These are phyloP conservation scores for Citrus mangshanensis DNA, from an alignment of 345 rosid genomes.

Conservation along the genomic window DNA sequence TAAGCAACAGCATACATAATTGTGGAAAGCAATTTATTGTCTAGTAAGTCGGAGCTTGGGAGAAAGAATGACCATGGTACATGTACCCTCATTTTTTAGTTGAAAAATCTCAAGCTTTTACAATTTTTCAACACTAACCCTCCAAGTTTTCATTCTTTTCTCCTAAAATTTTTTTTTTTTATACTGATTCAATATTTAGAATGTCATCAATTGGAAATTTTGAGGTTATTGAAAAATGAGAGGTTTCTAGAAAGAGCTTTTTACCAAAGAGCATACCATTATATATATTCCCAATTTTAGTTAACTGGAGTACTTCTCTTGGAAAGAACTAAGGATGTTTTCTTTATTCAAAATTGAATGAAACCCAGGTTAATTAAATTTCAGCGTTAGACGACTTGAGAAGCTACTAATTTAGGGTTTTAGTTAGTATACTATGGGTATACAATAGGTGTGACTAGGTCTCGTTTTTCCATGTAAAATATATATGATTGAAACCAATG, in stretches of 20 bases:
- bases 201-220: too few species aligned
- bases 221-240: too few species aligned
- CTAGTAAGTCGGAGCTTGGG: too few species aligned
- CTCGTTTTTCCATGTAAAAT: not conserved
- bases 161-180: too few species aligned
- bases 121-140: too few species aligned
- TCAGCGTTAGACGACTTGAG: not conserved
- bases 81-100: too few species aligned
- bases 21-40: not conserved
- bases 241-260: too few species aligned
- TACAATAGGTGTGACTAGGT: not conserved
- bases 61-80: too few species aligned
- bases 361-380: slow-evolving; percentile 3
- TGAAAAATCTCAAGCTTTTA: too few species aligned
- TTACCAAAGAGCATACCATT: too few species aligned
- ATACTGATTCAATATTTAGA: too few species aligned
- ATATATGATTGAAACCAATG: slow-evolving; percentile 1
- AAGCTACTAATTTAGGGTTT: not conserved
- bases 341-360: not conserved
- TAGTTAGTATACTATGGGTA: not conserved
- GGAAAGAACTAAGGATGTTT: not conserved
- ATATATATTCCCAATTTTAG: not conserved
- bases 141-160: too few species aligned
- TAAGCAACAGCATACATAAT: not conserved
- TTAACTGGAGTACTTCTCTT: not conserved